Evolutionary conservation across 2,329 filamentous ascomycete genomes (phyloP).

Genomic region (Paraphoma sp.): DNA sequence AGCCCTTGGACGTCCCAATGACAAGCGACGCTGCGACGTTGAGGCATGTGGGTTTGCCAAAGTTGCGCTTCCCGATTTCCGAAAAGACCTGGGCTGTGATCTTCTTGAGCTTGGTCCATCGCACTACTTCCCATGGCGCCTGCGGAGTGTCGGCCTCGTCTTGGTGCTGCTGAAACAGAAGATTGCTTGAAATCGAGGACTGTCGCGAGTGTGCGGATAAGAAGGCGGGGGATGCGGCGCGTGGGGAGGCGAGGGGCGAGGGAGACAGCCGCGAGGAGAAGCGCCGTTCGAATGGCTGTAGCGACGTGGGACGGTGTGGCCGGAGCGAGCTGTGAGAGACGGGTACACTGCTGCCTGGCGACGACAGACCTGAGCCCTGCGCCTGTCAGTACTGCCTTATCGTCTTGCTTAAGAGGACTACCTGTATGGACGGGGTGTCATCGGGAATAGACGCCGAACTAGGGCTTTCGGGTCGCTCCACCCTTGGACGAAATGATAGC

Average conservation of each 20-base stretch:
- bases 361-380: conserved; percentile 61
- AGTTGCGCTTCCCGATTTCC: conserved; percentile 88
- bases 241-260: conserved; percentile 65
- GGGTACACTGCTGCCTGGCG: conserved; percentile 76
- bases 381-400: conserved; percentile 12
- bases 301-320: conserved; percentile 78
- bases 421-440: conserved; percentile 83
- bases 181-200: conserved; percentile 76
- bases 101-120: conserved; percentile 93
- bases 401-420: conserved; percentile 51
- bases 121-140: conserved; percentile 93
- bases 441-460: conserved; percentile 79
- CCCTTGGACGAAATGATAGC: conserved; percentile 17
- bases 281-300: conserved; percentile 91
- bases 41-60: conserved; percentile 89
- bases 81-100: conserved; percentile 90
- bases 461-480: conserved; percentile 63
- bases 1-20: conserved; percentile 90
- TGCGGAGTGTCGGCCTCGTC: conserved; percentile 64
- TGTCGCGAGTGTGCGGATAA: conserved; percentile 79
- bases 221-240: conserved; percentile 77
- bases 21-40: conserved; percentile 87
- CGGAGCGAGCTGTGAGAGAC: conserved; percentile 72
- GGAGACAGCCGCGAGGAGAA: conserved; percentile 86
- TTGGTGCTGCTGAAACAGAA: conserved; percentile 65